Percentiles rank a stretch among this genome's conserved stretches.
These are phyloP conservation scores for Byssoonygena ceratinophila DNA, from an alignment of 2,329 filamentous ascomycete species.

Conservation along the genomic window DNA sequence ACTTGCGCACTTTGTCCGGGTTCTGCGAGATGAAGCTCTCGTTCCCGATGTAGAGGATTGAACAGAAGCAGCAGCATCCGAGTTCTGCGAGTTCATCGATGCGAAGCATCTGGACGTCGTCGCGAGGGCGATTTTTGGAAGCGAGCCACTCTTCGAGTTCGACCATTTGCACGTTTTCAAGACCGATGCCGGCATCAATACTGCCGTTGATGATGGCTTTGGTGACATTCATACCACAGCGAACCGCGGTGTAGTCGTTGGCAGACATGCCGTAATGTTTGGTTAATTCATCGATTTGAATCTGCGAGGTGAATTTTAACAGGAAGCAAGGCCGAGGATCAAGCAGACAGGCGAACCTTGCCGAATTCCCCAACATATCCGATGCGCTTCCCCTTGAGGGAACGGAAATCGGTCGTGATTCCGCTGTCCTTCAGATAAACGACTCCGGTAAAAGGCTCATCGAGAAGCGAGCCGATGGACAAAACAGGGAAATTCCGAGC, in stretches of 20 bases:
- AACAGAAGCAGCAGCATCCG: slow-evolving; percentile 76
- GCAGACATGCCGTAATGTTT: slow-evolving; percentile 66
- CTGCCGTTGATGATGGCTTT: slow-evolving; percentile 62
- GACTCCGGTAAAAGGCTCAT: slow-evolving; percentile 70
- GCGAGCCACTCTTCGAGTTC: slow-evolving; percentile 68
- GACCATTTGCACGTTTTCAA: slow-evolving; percentile 77
- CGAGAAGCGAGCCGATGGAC: slow-evolving; percentile 63
- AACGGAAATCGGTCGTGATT: slow-evolving; percentile 64
- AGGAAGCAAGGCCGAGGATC: neutral
- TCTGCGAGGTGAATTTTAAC: slow-evolving; percentile 36
- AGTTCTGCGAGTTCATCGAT: slow-evolving; percentile 71
- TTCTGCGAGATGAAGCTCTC: slow-evolving; percentile 57
- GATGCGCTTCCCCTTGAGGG: slow-evolving; percentile 64
- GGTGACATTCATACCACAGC: slow-evolving; percentile 72
- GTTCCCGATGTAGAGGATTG: slow-evolving; percentile 70
- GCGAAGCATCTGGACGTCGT: slow-evolving; percentile 67
- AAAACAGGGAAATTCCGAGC: slow-evolving; percentile 62
- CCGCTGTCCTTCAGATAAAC: slow-evolving; percentile 65
- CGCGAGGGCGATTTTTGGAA: slow-evolving; percentile 49
- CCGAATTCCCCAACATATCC: slow-evolving; percentile 73
- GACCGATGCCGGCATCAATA: slow-evolving; percentile 65
- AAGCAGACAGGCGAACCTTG: slow-evolving; percentile 39
- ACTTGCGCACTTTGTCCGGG: slow-evolving; percentile 54
- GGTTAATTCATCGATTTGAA: slow-evolving; percentile 72
- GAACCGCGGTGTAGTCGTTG: slow-evolving; percentile 62